Evolutionary conservation across 2,329 filamentous ascomycete genomes (phyloP), one percentile per base, ranked within the genome.

Genomic region (Fusarium sp.): DNA sequence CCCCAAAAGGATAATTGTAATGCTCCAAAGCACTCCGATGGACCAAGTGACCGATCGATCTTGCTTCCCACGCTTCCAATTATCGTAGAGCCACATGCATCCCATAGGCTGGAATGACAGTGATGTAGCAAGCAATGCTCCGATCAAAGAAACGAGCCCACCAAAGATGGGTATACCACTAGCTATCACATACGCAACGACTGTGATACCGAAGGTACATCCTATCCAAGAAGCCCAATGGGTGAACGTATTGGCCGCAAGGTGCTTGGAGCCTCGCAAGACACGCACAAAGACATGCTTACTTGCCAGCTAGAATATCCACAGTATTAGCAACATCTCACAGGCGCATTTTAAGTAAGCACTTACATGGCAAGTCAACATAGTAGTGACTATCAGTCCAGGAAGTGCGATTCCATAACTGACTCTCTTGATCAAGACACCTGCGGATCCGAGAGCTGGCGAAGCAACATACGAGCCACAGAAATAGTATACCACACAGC

Each of bases 401-500:
- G 77, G 76, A 2, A 79, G 62, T 8, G 77, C 76, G 4, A 79
- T 52, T 9, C 83, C 84, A 45, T 86, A 86, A 41, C 77, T 78
- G 20, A 85, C 75, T 69, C 81, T 84, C 76, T 86, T 85, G 53
- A 84, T 77, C 4, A 74, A 55, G 0, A 50, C 14, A 1, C 84
- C 84, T 2, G 83, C 84, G 27, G 82, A 84, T 2, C 84, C 84
- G 2, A 86, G 79, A 5, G 84, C 83, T 0, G 84, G 85, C 0
- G 83, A 84, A 0, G 84, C 81, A 9, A 86, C 83, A 63, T 81
- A 85, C 0, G 81, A 83, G 1, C 85, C 84, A 66, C 83, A 85
- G 59, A 78, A 86, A 59, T 81, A 82, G 74, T 86, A 86, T 3
- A 86, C 80, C 0, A 85, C 81, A 3, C 78, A 70, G 10, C 76